Conservation (phyloP, 192 early-diverging fungal genomes). For the Globomyces pollinis-pini region DNA sequence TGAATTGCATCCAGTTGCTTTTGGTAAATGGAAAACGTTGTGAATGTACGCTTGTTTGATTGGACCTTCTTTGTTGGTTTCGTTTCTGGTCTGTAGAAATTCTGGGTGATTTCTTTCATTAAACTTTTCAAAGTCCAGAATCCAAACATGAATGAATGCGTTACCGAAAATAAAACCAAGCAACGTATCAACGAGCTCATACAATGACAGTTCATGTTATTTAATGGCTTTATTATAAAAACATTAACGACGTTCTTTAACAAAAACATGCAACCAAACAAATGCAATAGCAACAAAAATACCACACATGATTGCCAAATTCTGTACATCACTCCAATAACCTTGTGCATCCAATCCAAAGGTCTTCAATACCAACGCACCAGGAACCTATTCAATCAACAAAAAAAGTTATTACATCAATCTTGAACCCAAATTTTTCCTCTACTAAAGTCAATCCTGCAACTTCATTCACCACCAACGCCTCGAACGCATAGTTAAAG, state of each 20-base stretch:
- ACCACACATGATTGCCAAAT: slow-evolving; percentile 49
- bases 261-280: slow-evolving; percentile 67
- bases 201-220: too few relatives aligned
- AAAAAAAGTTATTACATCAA: slow-evolving; percentile 51
- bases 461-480: slow-evolving; percentile 84
- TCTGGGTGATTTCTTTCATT: too few relatives aligned
- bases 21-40: too few relatives aligned
- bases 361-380: slow-evolving; percentile 72
- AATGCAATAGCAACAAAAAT: slow-evolving; percentile 63
- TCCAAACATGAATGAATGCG: too few relatives aligned
- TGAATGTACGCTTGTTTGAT: too few relatives aligned
- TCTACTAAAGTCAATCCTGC: slow-evolving; percentile 69
- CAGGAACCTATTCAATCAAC: slow-evolving; percentile 63
- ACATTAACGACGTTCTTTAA: slow-evolving; percentile 70
- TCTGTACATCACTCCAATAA: slow-evolving; percentile 73
- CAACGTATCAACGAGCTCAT: too few relatives aligned
- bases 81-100: too few relatives aligned
- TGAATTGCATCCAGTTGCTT: too few relatives aligned
- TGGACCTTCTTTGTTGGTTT: too few relatives aligned
- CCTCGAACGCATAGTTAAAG: slow-evolving; percentile 87
- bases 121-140: too few relatives aligned
- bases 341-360: slow-evolving; percentile 80
- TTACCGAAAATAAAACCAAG: too few relatives aligned
- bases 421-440: slow-evolving; percentile 71
- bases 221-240: not conserved